Evolutionary conservation across 768 basidiomycete species (phyloP), one percentile per base, ranked within the genome.

Genomic region (Gloeopeniophorella convolvens): DNA sequence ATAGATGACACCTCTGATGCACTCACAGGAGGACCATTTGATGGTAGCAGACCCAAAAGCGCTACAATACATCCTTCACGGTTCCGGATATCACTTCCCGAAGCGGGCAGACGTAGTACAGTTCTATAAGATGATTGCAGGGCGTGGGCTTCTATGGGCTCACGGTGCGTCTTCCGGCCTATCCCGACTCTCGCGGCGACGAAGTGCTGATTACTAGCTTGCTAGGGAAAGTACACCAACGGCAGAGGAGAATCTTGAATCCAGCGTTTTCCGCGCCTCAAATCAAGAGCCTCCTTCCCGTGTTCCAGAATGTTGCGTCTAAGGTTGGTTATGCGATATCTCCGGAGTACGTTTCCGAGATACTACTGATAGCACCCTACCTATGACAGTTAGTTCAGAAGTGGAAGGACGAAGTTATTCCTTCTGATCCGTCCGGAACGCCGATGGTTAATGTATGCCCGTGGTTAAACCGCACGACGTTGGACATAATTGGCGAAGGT

Each of bases 401-500:
- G 31, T 62, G 60, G 62, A 60, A 57, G 42, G 60, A 60, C 3
- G 32, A 57, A 3, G 35, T 64, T 1, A 48, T 45, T 18, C 32
- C 45, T 4, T 26, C 32, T 7, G 48, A 47, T 11, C 26, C 50
- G 2, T 40, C 42, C 1, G 13, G 15, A 3, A 32, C 18, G 6
- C 36, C 46, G 20, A 27, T 53, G 16, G 27, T 62, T 15, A 62
- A 62, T 41, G 47, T 60, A 11, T 23, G 28, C 13, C 10, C 43
- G 2, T 62, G 60, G 63, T 47, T 64, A 9, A 55, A 56, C 12
- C 50, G 62, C 1, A 56, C 57, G 41, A 63, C 62, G 9, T 43
- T 63, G n/a, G 62, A 63, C 35, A 57, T 63, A 16, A 63, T 65
- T n/a, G 60, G 60, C 10, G 59, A 62, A 43, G 59, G 60, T 62